Evolutionary conservation across 805 yeast genomes (phyloP).

Genomic region (Kazachstania africana): DNA sequence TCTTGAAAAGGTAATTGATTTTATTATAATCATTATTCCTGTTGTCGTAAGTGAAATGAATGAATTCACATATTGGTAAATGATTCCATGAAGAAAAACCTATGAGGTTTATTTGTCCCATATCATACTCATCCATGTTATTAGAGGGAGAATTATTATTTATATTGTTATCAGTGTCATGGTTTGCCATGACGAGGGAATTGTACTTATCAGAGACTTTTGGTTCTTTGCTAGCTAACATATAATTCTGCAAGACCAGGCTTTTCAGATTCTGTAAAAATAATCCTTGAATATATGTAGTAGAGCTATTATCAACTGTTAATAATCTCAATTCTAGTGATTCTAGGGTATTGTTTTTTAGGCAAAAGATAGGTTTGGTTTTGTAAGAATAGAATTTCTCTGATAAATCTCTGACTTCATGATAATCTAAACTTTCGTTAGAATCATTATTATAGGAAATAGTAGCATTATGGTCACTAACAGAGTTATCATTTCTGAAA

Average conservation of each 20-base stretch:
- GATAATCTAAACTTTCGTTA: conserved; percentile 1
- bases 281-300: conserved; percentile 13
- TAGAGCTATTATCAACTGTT: conserved; percentile 1
- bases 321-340: conserved; percentile 11
- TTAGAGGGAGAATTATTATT: conserved; percentile 1
- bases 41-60: conserved; percentile 3
- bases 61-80: conserved; percentile 7
- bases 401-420: conserved; percentile 1
- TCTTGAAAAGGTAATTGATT: conserved; percentile 9
- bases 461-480: not conserved
- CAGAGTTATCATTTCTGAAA: not conserved
- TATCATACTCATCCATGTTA: not conserved
- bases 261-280: conserved; percentile 12
- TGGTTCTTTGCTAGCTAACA: too few relatives aligned
- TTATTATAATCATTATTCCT: not conserved
- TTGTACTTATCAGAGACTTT: too few relatives aligned
- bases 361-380: conserved; percentile 12
- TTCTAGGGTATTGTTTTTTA: conserved; percentile 11
- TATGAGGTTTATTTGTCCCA: conserved; percentile 9
- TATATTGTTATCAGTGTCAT: too few relatives aligned
- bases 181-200: too few relatives aligned
- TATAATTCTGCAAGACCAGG: conserved; percentile 3
- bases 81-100: conserved; percentile 20
- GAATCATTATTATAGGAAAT: not conserved
- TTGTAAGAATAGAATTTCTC: not conserved